A percentile compares a stretch with the other conserved stretches of the same genome.
Conservation (phyloP, 345 rosid genomes). For the Hevea brasiliensis region DNA sequence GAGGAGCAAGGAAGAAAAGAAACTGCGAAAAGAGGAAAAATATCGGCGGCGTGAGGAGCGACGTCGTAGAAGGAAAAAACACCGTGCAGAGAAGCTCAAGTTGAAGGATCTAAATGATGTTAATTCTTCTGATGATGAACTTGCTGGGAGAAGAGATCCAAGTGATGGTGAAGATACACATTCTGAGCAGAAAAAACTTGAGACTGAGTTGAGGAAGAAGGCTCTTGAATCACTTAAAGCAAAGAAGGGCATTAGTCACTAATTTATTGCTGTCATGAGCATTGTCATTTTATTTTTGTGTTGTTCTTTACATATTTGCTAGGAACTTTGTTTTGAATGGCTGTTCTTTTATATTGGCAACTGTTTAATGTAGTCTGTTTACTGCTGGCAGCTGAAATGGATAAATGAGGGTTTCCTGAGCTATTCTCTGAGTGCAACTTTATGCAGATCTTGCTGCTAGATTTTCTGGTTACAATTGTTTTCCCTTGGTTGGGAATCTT, state of each 20-base stretch:
- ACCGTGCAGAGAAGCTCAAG: conserved; percentile 67
- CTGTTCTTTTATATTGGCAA: conserved; percentile 33
- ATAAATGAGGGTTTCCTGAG: conserved; percentile 79
- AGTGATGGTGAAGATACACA: conserved; percentile 46
- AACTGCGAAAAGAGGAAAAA: conserved; percentile 77
- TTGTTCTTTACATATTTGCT: conserved; percentile 27
- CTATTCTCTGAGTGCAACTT: conserved; percentile 77
- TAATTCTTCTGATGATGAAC: conserved; percentile 55
- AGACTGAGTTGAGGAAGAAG: conserved; percentile 87
- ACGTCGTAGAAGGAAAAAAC: conserved; percentile 69
- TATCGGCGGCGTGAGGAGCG: conserved; percentile 75
- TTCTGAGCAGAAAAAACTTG: conserved; percentile 74
- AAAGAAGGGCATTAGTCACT: conserved; percentile 72
- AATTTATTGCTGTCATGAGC: conserved; percentile 30
- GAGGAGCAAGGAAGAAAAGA: conserved; percentile 89
- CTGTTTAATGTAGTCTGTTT: conserved; percentile 68
- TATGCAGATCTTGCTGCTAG: conserved; percentile 65
- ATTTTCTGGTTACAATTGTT: conserved; percentile 74
- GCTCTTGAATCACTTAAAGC: conserved; percentile 95
- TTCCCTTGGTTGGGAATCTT: conserved; percentile 41
- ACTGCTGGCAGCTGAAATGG: conserved; percentile 87
- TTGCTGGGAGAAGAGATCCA: conserved; percentile 27
- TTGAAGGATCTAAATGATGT: conserved; percentile 45
- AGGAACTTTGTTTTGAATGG: conserved; percentile 33
- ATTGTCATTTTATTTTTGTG: conserved; percentile 24